Conservation (phyloP, 2,329 filamentous ascomycete species). For the Lasiodiplodia hormozganensis region DNA sequence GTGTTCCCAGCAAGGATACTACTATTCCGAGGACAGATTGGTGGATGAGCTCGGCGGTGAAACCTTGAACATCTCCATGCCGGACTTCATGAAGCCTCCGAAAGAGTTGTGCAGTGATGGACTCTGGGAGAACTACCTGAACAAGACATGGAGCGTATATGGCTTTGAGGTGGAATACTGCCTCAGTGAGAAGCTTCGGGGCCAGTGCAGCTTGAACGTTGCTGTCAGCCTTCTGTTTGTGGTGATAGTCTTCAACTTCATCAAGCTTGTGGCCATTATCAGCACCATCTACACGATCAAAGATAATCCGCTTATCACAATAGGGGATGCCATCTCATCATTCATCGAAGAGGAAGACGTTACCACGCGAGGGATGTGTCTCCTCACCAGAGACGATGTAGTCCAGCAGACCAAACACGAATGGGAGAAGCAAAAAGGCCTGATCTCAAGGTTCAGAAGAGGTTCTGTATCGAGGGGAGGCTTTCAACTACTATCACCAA, state of each 20-base stretch:
- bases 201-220: slow-evolving; percentile 4
- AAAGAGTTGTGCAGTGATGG: slow-evolving; percentile 28
- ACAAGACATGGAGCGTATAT: not conserved
- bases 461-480: not conserved
- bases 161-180: slow-evolving; percentile 9
- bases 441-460: not conserved
- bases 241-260: not conserved
- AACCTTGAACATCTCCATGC: not conserved
- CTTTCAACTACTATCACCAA: not conserved
- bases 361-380: not conserved
- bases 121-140: not conserved
- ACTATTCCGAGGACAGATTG: not conserved
- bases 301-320: slow-evolving; percentile 33
- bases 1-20: slow-evolving; percentile 26
- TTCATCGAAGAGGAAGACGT: slow-evolving; percentile 32
- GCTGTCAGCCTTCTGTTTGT: not conserved
- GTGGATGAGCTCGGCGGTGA: not conserved
- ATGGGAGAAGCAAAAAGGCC: not conserved
- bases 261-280: not conserved
- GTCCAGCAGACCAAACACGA: not conserved
- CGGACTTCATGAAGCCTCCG: not conserved
- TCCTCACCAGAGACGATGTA: slow-evolving; percentile 3
- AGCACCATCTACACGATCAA: not conserved
- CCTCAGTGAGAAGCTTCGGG: slow-evolving; percentile 2
- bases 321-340: slow-evolving; percentile 37